Evolutionary conservation across 495 filamentous ascomycete species (phyloP), one percentile per base, ranked within the genome.

Genomic region (Penicillium malachiteum): DNA sequence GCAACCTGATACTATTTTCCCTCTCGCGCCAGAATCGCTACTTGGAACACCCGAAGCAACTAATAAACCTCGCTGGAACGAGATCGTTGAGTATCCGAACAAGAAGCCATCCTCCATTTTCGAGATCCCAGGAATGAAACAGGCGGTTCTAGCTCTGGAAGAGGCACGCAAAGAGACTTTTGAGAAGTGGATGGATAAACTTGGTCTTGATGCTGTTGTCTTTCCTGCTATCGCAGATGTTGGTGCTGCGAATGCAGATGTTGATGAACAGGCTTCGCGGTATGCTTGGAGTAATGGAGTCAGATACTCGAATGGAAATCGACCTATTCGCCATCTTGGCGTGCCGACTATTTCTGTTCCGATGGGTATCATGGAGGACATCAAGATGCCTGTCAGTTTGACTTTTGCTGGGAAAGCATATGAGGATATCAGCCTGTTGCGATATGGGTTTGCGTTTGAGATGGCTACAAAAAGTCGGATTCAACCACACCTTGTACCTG

Each of bases 281-380:
- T 68, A 65, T 47, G 67, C 71, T 0, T 71, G 69, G 71, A 64
- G 56, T 18, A 71, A 73, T 41, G 71, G 71, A 1, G 65, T 71
- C 12, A 71, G 67, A 13, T 73, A 73, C 40, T 71, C 71, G 1
- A 73, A 71, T 55, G 69, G 71, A 0, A 71, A 71, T 32, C 49
- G 68, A 4, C 64, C 64, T 6, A 69, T 73, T 21, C 67, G 69
- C 16, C 71, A 73, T 50, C 62, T 73, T 0, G 71, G 71, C 31
- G 55, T 73, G 11, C 71, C 71, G 3, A 71, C 69, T 7, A 56
- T 73, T 33, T 72, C 71, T 6, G 63, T 73, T 11, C 72, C 71
- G 0, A 71, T 73, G 71, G 72, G 69, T 13, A 7, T 73, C 14
- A 70, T 71, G 69, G 65, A 69, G 32, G 69, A 71, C 54, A 71